Evolutionary conservation across 1,284 basidiomycete genomes (phyloP).

Genomic region (Laetiporus sulphureus): DNA sequence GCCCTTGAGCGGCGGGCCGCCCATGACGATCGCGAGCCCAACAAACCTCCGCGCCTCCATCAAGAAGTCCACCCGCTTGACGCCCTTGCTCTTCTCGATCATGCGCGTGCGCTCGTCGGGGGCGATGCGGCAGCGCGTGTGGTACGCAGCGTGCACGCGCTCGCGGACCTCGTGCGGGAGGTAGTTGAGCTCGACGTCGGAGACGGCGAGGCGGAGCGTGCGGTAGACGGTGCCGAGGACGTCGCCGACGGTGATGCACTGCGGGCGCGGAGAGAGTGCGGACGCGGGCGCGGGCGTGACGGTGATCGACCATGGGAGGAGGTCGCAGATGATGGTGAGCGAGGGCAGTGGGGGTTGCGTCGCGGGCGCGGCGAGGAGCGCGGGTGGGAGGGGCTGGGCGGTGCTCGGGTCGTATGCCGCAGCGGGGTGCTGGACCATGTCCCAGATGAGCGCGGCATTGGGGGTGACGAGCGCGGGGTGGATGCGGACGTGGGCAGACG

Average conservation of each 20-base stretch:
- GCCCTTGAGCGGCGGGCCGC: constrained; percentile 14
- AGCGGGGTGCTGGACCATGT: constrained; percentile 3
- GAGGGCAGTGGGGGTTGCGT: constrained; percentile 8
- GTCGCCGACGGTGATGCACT: constrained; percentile 12
- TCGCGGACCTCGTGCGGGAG: constrained; percentile 8
- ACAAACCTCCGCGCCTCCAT: constrained; percentile 13
- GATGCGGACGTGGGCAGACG: constrained; percentile 1
- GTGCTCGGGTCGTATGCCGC: background rate
- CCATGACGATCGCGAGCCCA: constrained; percentile 16
- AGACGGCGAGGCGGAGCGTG: constrained; percentile 6
- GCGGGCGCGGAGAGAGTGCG: background rate
- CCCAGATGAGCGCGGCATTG: constrained; percentile 4
- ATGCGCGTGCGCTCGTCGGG: constrained; percentile 8
- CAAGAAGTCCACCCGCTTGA: constrained; percentile 22
- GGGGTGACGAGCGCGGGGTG: constrained; percentile 8
- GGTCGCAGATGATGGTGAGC: constrained; percentile 8
- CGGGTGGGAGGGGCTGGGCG: constrained; percentile 1
- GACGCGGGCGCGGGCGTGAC: constrained; percentile 1
- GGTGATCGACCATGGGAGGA: constrained; percentile 10
- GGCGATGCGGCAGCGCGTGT: constrained; percentile 12
- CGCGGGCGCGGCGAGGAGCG: constrained; percentile 8
- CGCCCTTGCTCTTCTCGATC: constrained; percentile 14
- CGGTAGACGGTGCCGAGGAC: constrained; percentile 12
- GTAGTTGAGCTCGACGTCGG: constrained; percentile 4
- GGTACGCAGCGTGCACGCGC: constrained; percentile 14